A percentile compares a stretch with the other conserved stretches of the same genome.
Evolutionary conservation across 345 rosid genomes (phyloP).

Genomic region (Reutealis trisperma): DNA sequence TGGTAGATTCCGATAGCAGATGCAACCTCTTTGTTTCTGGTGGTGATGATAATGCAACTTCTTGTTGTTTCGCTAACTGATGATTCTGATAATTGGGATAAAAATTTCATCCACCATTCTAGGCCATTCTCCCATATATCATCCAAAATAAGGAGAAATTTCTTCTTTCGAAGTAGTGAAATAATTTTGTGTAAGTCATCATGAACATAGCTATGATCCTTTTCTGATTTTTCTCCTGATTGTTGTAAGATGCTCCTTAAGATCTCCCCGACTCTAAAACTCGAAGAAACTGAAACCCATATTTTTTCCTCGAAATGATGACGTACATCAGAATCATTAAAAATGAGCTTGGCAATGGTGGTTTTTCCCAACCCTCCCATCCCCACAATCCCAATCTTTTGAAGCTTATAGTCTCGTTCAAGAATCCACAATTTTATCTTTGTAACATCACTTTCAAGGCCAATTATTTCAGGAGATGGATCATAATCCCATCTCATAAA

Average conservation of each 20-base stretch:
- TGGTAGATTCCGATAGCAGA: not conserved
- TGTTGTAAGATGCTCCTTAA: not conserved
- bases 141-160: not conserved
- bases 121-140: not conserved
- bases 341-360: not conserved
- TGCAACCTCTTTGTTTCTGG: not conserved
- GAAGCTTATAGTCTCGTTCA: not conserved
- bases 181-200: too few species aligned
- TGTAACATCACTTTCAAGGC: not conserved
- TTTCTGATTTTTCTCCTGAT: not conserved
- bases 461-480: not conserved
- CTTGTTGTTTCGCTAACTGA: not conserved
- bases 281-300: not conserved
- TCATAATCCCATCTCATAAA: not conserved
- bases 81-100: not conserved
- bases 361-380: not conserved
- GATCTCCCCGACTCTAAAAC: not conserved
- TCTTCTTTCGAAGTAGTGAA: too few species aligned
- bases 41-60: not conserved
- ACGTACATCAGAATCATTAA: not conserved
- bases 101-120: not conserved
- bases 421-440: not conserved
- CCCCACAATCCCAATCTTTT: not conserved
- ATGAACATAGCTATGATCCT: too few species aligned
- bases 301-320: not conserved